Base-by-base conservation (phyloP, 2,329 filamentous ascomycete genomes). In the Penicillium sp. region DNA sequence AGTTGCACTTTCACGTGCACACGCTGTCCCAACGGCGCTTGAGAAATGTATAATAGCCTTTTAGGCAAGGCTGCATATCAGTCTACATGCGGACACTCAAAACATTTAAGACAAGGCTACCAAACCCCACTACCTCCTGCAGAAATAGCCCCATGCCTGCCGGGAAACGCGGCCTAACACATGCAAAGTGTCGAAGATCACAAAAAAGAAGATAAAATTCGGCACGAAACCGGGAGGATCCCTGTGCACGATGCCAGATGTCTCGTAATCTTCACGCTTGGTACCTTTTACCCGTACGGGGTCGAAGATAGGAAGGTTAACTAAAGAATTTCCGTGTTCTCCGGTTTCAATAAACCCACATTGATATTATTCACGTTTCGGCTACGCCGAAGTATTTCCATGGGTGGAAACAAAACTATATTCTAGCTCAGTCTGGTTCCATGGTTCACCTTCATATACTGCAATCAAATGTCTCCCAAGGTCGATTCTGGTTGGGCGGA, bases 251-350 rank as follows among this genome's bases (percentile, higher is more conserved):
- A 49, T 39, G n/a, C 16, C 21, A 38, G 31, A 33, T 9, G 19
- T 16, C 11, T 29, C 19, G 39, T 52, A 46, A 45, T 52, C 39
- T 52, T 52, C 50, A 51, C 25, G 9, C 4, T n/a, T 36, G 23
- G 23, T 21, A n/a, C n/a, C 8, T 40, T 50, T 21, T 23, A 23
- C 23, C 23, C 23, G 23, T 23, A 23, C 23, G 23, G 3, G 23
- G 23, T 23, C 23, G 34, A 27, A 19, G 2, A 25, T 9, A 5
- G 40, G 29, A 23, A 47, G 19, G 44, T 43, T 36, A 31, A 21
- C 13, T 44, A 16, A 44, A 44, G 25, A 41, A 46, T 21, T 11
- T 52, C 53, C 53, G 41, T 46, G 40, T 51, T 55, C 53, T 55
- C 53, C 53, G 52, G 27, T 52, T 27, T 31, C 39, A 9, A n/a